Percentiles rank a stretch among this genome's conserved stretches.
Evolutionary conservation across 257 asterid species (phyloP).

Genomic region (Scutellaria barbata): DNA sequence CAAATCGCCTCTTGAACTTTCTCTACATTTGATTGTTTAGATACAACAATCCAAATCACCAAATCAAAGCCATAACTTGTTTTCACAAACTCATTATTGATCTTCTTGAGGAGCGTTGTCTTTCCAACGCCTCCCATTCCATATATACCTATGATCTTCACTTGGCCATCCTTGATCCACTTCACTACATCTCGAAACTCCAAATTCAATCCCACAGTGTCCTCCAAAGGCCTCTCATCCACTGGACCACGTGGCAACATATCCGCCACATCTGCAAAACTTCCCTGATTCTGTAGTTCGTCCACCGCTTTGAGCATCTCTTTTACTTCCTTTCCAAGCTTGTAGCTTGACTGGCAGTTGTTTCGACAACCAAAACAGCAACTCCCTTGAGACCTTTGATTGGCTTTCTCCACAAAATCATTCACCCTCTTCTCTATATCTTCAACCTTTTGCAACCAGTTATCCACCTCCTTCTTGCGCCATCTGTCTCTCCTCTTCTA

Average conservation of each 20-base stretch:
- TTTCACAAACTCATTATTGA: constrained; percentile 32
- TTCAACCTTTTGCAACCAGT: constrained; percentile 33
- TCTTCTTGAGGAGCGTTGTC: constrained; percentile 37
- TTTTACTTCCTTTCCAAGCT: constrained; percentile 30
- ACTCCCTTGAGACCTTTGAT: constrained; percentile 10
- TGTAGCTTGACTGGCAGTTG: constrained; percentile 30
- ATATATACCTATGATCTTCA: constrained; percentile 33
- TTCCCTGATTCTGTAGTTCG: constrained; percentile 24
- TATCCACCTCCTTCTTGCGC: constrained; percentile 31
- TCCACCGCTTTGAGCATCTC: constrained; percentile 9
- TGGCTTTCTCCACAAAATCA: constrained; percentile 25
- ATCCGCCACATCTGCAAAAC: constrained; percentile 32
- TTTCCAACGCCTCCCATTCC: constrained; percentile 44
- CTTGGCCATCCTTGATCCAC: constrained; percentile 28
- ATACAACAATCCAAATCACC: constrained; percentile 35
- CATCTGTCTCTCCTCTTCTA: constrained; percentile 37
- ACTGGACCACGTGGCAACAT: constrained; percentile 36
- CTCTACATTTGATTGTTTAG: constrained; percentile 36
- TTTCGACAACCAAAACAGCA: constrained; percentile 28
- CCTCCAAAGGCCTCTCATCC: constrained; percentile 38
- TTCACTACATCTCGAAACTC: constrained; percentile 28
- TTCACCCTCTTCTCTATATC: constrained; percentile 19
- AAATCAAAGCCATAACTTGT: constrained; percentile 30
- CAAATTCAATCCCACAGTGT: constrained; percentile 30
- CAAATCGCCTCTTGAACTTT: constrained; percentile 35